These are phyloP conservation scores for Aureobasidium leucospermi DNA, from an alignment of 2,329 filamentous ascomycete genomes.

Conservation along the genomic window DNA sequence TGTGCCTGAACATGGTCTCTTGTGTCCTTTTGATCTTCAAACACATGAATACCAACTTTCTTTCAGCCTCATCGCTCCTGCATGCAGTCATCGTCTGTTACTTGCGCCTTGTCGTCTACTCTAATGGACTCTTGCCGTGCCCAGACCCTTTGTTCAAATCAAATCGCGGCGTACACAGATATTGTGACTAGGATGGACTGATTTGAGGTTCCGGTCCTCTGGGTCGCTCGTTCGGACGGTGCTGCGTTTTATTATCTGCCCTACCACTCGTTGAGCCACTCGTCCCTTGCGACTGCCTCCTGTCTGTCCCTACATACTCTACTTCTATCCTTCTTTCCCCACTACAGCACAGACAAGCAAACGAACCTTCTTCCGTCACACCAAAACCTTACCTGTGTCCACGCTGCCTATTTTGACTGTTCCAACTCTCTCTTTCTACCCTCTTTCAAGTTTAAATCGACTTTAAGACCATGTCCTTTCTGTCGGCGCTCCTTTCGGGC, in stretches of 20 bases:
- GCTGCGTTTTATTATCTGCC: conserved; percentile 9
- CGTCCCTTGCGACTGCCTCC: not conserved
- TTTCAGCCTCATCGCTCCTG: not conserved
- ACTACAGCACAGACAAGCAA: conserved; percentile 10
- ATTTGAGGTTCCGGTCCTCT: conserved; percentile 7
- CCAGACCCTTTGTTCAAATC: conserved; percentile 7
- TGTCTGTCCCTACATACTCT: not conserved
- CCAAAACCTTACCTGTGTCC: not conserved
- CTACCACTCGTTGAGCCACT: not conserved
- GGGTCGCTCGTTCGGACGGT: conserved; percentile 4
- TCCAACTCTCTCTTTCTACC: not conserved
- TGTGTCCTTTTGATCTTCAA: not conserved
- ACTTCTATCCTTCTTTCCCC: conserved; percentile 7
- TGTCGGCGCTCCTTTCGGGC: conserved; percentile 38
- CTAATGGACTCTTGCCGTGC: not conserved
- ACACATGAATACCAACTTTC: not conserved
- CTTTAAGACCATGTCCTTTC: conserved; percentile 29
- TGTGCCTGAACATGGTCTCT: not conserved
- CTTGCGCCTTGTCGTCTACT: conserved; percentile 2
- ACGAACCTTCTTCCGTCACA: conserved; percentile 11
- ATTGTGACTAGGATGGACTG: conserved; percentile 12
- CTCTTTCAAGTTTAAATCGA: not conserved
- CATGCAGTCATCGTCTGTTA: conserved; percentile 10
- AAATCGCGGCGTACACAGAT: conserved; percentile 7
- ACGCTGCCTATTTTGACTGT: not conserved